Base-by-base conservation (phyloP, 2,329 filamentous ascomycete genomes). In the Venturia oleaginea region DNA sequence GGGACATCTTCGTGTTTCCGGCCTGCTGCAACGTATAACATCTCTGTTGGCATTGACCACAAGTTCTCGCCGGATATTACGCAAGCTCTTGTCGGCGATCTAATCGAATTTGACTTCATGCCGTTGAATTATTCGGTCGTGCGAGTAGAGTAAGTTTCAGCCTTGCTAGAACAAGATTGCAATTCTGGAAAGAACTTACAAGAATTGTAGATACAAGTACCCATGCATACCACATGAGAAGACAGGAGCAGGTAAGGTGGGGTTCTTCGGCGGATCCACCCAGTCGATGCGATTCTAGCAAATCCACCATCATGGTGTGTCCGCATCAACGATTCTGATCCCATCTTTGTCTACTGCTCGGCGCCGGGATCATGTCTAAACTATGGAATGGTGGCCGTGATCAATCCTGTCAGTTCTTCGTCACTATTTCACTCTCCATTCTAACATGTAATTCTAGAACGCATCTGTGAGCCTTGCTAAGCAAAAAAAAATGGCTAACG, bases 341-440 rank as follows among this genome's bases (percentile, higher is more conserved):
- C 86, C 0, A 81, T 85, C n/a, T 88, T 86, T 71, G 88, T 83
- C 72, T 90, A 89, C 71, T 89, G 86, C 66, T 59, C 85, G 0
- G 85, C 86, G 0, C 79, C 83, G 0, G 80, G 78, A 1, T 87
- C 85, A 4, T 91, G 88, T 70, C 78, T 80, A 6, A 71, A 76
- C 3, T 81, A 85, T 59, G 80, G 83, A 27, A 91, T 91, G 88
- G 81, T 91, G 22, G 88, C 87, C 4, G 86, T 84, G 1, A 85
- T 91, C 68, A 91, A 91, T 70, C 81, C 85, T 19, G 83, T 85
- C 76, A 66, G 78, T 61, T 30, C 4, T 15, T 15, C n/a, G 13
- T 40, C 38, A 40, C 11, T 40, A 17, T 40, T 40, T 15, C 38
- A 40, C 11, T 15, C 4, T 40, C 19, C 17, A 22, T 24, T 7